Evolutionary conservation across 768 basidiomycete genomes (phyloP).

Genomic region (Gelatoporia subvermispora): DNA sequence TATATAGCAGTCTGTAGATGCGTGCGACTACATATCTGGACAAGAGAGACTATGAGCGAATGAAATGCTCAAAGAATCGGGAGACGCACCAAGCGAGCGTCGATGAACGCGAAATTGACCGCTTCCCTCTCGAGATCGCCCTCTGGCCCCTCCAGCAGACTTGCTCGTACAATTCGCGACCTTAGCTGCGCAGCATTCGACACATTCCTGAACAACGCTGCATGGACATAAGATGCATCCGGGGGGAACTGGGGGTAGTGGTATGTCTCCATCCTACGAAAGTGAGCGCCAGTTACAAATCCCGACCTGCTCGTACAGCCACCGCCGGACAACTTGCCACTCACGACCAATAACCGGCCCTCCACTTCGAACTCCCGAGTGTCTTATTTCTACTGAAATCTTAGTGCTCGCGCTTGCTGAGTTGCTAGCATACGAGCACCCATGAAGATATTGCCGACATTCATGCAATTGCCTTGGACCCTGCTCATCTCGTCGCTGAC

Average conservation of each 20-base stretch:
- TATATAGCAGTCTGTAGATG: slow-evolving; percentile 84
- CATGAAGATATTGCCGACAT: not conserved
- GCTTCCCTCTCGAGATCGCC: slow-evolving; percentile 68
- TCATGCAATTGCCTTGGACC: slow-evolving; percentile 18
- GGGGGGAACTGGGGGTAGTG: slow-evolving; percentile 48
- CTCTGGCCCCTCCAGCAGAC: slow-evolving; percentile 48
- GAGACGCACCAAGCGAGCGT: slow-evolving; percentile 68
- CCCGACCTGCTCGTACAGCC: too few relatives aligned
- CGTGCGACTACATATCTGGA: slow-evolving; percentile 72
- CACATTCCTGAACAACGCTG: slow-evolving; percentile 66
- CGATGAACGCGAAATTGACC: slow-evolving; percentile 90
- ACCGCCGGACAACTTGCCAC: too few relatives aligned
- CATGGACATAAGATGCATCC: slow-evolving; percentile 39
- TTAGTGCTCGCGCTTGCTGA: too few relatives aligned
- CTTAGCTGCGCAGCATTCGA: slow-evolving; percentile 58
- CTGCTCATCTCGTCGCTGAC: slow-evolving; percentile 20
- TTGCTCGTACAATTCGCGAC: slow-evolving; percentile 65
- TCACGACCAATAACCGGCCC: too few relatives aligned
- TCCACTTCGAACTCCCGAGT: too few relatives aligned
- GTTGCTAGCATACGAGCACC: too few relatives aligned
- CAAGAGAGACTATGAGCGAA: not conserved
- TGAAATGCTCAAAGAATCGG: not conserved
- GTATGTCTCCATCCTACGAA: slow-evolving; percentile 46
- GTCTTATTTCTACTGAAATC: too few relatives aligned
- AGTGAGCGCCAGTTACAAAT: too few relatives aligned